Base-by-base conservation (phyloP, 2,329 filamentous ascomycete species). In the Claviceps africana region DNA sequence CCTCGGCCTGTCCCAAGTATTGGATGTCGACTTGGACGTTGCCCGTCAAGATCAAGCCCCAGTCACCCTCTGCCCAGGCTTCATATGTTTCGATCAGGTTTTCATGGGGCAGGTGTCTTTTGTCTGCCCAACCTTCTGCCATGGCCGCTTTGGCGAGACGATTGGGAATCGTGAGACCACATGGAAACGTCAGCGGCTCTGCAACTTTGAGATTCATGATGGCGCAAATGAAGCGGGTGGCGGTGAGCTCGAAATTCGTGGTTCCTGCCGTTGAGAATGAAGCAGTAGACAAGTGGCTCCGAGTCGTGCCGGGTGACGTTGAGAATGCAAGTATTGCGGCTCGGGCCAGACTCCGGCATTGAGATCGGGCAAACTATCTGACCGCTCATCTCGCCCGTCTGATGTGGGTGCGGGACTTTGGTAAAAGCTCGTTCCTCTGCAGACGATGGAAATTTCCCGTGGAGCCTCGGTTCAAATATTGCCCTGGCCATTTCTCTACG, bases 91-190 rank as follows among this genome's bases (percentile, higher is more conserved):
- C 61, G 2, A 65, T 47, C 15, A 76, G 65, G 2, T 66, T 61
- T 7, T 70, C 58, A 13, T 68, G 68, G 0, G 77, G 77, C 1
- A 72, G 65, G 30, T 72, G 56, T 52, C 73, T 62, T 5, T 59
- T 61, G 56, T 70, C 65, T 28, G 68, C 65, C 60, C 74, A 61
- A 4, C 56, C 56, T 56, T 78, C 72, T 4, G 74, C 69, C 65
- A 80, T 70, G 33, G 78, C 74, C 45, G 77, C 69, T 56, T 76
- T 70, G 45, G 62, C 67, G 1, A 82, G 67, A 5, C 78, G 73
- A 58, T 82, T 82, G 2, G 75, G 74, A 2, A 82, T 61, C 0
- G 67, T 70, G 28, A 82, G 66, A 1, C 79, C 79, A 59, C 75
- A 78, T 55, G 74, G 73, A 1, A 81, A 67, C 39, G 70, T 75